Conservation (phyloP, 768 basidiomycete species). For the Albatrellus ellisii region DNA sequence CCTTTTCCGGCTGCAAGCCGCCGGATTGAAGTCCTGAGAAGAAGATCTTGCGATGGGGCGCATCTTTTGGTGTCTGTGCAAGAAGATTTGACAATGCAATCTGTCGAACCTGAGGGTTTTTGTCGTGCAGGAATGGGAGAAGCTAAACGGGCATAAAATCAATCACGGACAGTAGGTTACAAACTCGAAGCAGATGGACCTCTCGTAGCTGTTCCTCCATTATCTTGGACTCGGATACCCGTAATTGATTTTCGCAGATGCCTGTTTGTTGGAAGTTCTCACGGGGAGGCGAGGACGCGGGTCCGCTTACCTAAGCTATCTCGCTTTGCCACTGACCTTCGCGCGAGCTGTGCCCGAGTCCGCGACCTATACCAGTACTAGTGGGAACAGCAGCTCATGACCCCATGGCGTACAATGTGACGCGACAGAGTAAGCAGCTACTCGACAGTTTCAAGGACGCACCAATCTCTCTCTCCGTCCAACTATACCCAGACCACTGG, state of each 20-base stretch:
- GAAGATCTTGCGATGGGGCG: constrained; percentile 66
- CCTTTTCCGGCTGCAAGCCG: constrained; percentile 44
- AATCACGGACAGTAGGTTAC: neutral
- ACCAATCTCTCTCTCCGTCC: constrained; percentile 67
- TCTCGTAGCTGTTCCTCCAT: constrained; percentile 13
- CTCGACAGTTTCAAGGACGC: constrained; percentile 40
- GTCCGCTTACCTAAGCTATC: too few relatives aligned
- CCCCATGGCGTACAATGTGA: constrained; percentile 72
- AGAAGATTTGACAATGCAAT: constrained; percentile 78
- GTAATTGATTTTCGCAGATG: too few relatives aligned
- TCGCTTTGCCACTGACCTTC: too few relatives aligned
- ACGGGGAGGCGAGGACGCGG: too few relatives aligned
- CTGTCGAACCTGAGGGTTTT: constrained; percentile 78
- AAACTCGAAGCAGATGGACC: constrained; percentile 1
- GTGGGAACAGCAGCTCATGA: too few relatives aligned
- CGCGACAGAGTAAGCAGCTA: constrained; percentile 49
- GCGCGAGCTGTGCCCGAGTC: too few relatives aligned
- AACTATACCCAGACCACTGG: constrained; percentile 74
- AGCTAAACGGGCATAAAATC: constrained; percentile 31
- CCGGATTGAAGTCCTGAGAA: constrained; percentile 44
- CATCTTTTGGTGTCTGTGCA: constrained; percentile 60
- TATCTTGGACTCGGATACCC: too few relatives aligned
- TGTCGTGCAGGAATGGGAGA: constrained; percentile 72
- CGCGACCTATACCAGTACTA: too few relatives aligned
- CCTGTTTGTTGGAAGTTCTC: too few relatives aligned